phyloP scores from a whole-genome alignment of 768 basidiomycete genomes.

The Psilocybe azurescens region DNA sequence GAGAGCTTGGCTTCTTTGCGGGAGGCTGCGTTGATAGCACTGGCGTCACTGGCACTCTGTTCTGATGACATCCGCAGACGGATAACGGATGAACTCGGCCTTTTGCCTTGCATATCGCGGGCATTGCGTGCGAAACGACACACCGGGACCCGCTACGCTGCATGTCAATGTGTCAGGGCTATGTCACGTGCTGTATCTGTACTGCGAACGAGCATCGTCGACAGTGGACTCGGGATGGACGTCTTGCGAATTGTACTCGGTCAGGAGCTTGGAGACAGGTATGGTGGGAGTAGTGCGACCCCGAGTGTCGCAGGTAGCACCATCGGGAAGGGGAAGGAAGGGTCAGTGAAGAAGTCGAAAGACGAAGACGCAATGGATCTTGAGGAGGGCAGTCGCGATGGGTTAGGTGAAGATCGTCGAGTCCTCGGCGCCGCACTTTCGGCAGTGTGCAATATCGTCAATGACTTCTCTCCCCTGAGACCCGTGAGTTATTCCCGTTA shows the following conservation, averaged over 20 bases:
- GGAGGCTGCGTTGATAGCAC: constrained; percentile 78
- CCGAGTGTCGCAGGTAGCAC: constrained; percentile 15
- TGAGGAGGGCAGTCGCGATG: constrained; percentile 1
- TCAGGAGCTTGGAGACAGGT: constrained; percentile 24
- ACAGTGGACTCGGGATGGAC: constrained; percentile 77
- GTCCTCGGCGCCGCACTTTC: constrained; percentile 75
- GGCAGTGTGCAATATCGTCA: constrained; percentile 85
- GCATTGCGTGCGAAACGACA: constrained; percentile 50
- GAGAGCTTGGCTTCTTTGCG: constrained; percentile 62
- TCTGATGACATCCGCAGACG: constrained; percentile 74
- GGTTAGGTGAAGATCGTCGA: constrained; percentile 63
- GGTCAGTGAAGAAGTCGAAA: constrained; percentile 42
- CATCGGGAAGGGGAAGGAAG: constrained; percentile 20
- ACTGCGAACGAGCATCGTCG: constrained; percentile 83
- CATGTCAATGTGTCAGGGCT: constrained; percentile 85
- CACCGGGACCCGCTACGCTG: constrained; percentile 82
- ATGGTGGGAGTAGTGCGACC: constrained; percentile 14
- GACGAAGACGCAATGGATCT: constrained; percentile 13
- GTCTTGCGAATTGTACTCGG: constrained; percentile 59
- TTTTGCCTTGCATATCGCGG: constrained; percentile 40
- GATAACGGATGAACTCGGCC: constrained; percentile 61
- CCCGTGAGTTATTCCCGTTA: constrained; percentile 48
- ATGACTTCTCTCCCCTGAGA: constrained; percentile 83
- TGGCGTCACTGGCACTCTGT: constrained; percentile 75
- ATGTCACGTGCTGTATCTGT: constrained; percentile 81